Base-by-base conservation (phyloP, 2,329 filamentous ascomycete species). In the Metarhizium guizhouense region DNA sequence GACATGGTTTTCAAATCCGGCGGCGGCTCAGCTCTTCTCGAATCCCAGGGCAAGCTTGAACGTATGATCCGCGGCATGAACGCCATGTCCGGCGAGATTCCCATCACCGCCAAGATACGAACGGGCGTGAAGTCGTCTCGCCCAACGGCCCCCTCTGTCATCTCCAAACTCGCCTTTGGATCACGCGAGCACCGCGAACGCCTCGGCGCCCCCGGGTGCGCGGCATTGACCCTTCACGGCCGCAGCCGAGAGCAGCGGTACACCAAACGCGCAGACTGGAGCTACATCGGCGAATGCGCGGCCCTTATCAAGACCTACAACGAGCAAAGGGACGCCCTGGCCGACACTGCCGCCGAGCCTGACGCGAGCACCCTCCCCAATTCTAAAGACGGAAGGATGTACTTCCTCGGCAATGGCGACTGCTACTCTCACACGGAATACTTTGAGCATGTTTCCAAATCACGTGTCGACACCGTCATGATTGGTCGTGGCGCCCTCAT, bases 61-160 rank as follows among this genome's bases (percentile, higher is more conserved):
- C 93, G 93, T 71, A 97, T 96, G 73, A 80, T 99, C 47, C 83
- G 92, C 60, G 94, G 94, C 63, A 99, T 99, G 94, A 96, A 95
- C 67, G 82, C 85, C 47, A 90, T 97, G 11, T 96, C 91, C 3
- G 87, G 88, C 47, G 88, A 95, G 64, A 85, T 95, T 30, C 94
- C 94, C 25, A 90, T 99, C 65, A 95, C 91, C 0, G 88, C 90
- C 63, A 99, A 99, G 76, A 92, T 99, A 63, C 85, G 94, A 58
- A 96, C 88, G 75, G 94, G 94, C 50, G 91, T 94, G 30, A 87
- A 83, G 64, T 90, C 91, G 68, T 85, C 82, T 62, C 80, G 83
- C 53, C 90, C 90, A 0, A 95, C 84, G 0, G 93, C 93, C 0
- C 78, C 86, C 50, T 91, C 90, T 67, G 79, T 95, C 34, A 85